Evolutionary conservation across 2,329 filamentous ascomycete species (phyloP), one percentile per base, ranked within the genome.

Genomic region (Ampelomyces quisqualis): DNA sequence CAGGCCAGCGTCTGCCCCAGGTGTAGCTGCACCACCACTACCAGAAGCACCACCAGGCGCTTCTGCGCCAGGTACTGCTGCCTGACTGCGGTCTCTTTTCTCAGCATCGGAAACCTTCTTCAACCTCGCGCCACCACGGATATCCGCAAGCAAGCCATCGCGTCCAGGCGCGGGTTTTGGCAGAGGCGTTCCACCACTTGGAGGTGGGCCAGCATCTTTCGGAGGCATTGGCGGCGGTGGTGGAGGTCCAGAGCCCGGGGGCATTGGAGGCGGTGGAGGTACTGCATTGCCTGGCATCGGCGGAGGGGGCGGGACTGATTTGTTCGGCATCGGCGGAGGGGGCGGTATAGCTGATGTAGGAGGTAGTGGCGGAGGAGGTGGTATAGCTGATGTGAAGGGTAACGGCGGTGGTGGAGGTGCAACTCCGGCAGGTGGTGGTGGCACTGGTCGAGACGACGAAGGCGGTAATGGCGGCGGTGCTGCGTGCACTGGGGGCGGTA

Each of bases 51-150:
- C 77, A 34, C 74, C 45, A 21, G 62, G 35, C 10, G 63, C 45
- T 27, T 67, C 67, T 17, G 38, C 14, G 11, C 80, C 82, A 33
- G 77, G 75, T 29, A 88, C 79, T 22, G 75, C 61, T 18, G 84
- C 85, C 3, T 57, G 77, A 68, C 85, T 89, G 49, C 86, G 78
- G 68, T 90, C 86, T 55, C 80, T 75, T 65, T 90, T 87, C 67
- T 88, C 75, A 46, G 60, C 70, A 46, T 81, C 78, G 49, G 86
- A 82, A 21, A 91, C 86, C 70, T 90, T 91, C 70, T 84, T 89
- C 58, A 93, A 75, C 15, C 62, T 61, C 17, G 82, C 73, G 17
- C 73, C 79, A 46, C 80, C 81, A 49, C 86, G 83, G 49, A 93
- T 93, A 59, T 85, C 80, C 30, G 82, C 84, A 52, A 86, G 73